Evolutionary conservation across 225 moss, liverwort and hornwort genomes (phyloP).

Genomic region (Asterella californica): DNA sequence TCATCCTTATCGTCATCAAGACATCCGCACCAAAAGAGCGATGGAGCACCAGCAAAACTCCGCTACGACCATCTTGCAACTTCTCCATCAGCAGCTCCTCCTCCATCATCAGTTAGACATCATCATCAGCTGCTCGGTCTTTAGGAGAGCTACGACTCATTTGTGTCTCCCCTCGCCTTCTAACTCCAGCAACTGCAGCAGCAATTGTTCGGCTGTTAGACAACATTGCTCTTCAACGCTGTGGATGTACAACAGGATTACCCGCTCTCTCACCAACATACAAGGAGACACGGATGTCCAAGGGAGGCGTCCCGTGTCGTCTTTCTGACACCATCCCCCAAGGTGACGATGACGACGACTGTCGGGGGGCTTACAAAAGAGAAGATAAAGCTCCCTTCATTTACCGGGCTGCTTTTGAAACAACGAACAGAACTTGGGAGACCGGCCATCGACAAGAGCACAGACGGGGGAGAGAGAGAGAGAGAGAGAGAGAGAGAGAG

Average conservation of each 20-base stretch:
- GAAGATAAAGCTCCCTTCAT: constrained; percentile 9
- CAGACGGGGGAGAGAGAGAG: neutral
- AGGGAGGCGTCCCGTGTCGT: neutral
- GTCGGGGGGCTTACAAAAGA: neutral
- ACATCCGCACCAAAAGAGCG: neutral
- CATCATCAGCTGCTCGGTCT: neutral
- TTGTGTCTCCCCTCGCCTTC: neutral
- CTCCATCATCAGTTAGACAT: neutral
- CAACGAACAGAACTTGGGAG: constrained; percentile 2
- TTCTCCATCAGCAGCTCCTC: neutral
- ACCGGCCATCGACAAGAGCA: neutral
- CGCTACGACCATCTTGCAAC: neutral
- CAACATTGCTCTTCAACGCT: neutral
- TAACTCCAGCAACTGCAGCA: neutral
- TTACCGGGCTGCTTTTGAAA: constrained; percentile 11
- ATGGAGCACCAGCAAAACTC: neutral
- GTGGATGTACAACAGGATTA: neutral
- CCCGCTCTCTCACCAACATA: neutral
- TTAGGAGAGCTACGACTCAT: neutral
- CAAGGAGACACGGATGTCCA: neutral
- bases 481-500: neutral
- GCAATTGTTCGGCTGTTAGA: neutral
- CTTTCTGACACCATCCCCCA: neutral
- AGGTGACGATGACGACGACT: neutral
- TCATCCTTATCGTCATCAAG: neutral